Percentiles rank a stretch among this genome's conserved stretches.
Evolutionary conservation across 1,139 yeast genomes (phyloP).

Genomic region (Geotrichum citri-aurantii): DNA sequence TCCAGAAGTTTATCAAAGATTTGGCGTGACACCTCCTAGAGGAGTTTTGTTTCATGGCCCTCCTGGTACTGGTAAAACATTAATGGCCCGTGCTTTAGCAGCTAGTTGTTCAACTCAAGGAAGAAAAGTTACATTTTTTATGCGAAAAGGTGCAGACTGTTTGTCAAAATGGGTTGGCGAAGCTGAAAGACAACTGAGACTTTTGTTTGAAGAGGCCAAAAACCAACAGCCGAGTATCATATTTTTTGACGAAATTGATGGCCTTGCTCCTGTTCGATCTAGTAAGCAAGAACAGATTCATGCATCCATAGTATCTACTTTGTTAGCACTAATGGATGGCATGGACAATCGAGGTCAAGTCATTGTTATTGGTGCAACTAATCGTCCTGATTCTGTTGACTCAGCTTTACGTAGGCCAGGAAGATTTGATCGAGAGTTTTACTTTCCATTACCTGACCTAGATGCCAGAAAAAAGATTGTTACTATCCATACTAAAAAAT

Average conservation of each 20-base stretch:
- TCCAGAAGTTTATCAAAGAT: conserved; percentile 88
- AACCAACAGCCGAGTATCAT: conserved; percentile 94
- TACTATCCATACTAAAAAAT: conserved; percentile 77
- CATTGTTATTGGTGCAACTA: conserved; percentile 96
- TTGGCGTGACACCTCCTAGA: conserved; percentile 91
- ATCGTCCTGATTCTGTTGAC: conserved; percentile 95
- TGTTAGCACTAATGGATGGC: conserved; percentile 96
- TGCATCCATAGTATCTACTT: conserved; percentile 92
- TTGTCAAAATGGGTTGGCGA: conserved; percentile 99
- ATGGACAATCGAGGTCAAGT: conserved; percentile 98
- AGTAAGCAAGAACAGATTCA: conserved; percentile 97
- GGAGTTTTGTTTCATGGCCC: conserved; percentile 99
- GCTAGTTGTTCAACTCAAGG: conserved; percentile 83
- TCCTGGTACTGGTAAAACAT: conserved; percentile 98
- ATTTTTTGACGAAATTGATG: conserved; percentile 96
- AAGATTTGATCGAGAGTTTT: conserved; percentile 93
- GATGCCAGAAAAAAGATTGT: conserved; percentile 74
- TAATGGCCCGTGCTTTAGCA: conserved; percentile 96
- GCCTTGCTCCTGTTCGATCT: conserved; percentile 94
- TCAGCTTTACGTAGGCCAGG: conserved; percentile 98
- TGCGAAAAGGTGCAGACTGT: conserved; percentile 98
- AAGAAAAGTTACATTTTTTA: conserved; percentile 86
- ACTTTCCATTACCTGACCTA: conserved; percentile 86
- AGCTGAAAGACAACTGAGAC: conserved; percentile 88
- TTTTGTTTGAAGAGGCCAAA: conserved; percentile 91